Conservation (phyloP, 2,329 filamentous ascomycete species). For the Pseudomassariella vexata region DNA sequence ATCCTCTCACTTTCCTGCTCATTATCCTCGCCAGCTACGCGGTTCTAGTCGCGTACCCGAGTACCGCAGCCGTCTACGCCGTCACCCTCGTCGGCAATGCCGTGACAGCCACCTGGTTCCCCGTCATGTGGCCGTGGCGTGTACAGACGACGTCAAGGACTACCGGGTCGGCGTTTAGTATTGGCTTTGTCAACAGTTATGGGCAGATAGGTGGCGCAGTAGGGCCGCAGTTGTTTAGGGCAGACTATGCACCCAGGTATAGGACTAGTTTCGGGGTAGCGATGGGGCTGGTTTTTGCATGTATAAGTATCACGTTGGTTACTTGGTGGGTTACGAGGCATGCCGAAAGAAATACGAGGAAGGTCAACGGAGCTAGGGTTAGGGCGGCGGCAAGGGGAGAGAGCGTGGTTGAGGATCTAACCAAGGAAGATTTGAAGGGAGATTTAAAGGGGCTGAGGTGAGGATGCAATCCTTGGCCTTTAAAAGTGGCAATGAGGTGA, state of each 20-base stretch:
- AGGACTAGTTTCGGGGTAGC: constrained; percentile 34
- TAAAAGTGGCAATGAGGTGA: too few species aligned
- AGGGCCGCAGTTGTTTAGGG: constrained; percentile 39
- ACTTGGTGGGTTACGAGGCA: constrained; percentile 40
- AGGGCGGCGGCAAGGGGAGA: constrained; percentile 32
- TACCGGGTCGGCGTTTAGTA: constrained; percentile 43
- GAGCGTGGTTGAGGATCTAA: constrained; percentile 5
- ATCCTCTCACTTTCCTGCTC: constrained; percentile 34
- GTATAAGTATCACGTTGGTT: constrained; percentile 30
- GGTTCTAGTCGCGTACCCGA: constrained; percentile 38
- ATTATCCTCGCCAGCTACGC: constrained; percentile 38
- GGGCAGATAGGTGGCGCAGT: constrained; percentile 43
- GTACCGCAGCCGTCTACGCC: constrained; percentile 38
- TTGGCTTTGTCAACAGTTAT: constrained; percentile 44
- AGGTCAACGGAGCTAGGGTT: constrained; percentile 33
- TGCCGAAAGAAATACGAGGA: constrained; percentile 37
- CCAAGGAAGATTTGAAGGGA: constrained; percentile 1
- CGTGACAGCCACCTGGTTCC: constrained; percentile 36
- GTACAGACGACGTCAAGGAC: constrained; percentile 39
- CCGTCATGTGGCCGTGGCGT: constrained; percentile 48
- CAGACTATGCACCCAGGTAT: constrained; percentile 39
- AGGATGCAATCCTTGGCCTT: too few species aligned
- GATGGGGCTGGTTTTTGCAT: constrained; percentile 37
- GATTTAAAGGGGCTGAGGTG: too few species aligned
- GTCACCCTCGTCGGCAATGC: constrained; percentile 38